A percentile compares a stretch with the other conserved stretches of the same genome.
phyloP scores from a whole-genome alignment of 768 basidiomycete genomes.

The Galerina marginata region DNA sequence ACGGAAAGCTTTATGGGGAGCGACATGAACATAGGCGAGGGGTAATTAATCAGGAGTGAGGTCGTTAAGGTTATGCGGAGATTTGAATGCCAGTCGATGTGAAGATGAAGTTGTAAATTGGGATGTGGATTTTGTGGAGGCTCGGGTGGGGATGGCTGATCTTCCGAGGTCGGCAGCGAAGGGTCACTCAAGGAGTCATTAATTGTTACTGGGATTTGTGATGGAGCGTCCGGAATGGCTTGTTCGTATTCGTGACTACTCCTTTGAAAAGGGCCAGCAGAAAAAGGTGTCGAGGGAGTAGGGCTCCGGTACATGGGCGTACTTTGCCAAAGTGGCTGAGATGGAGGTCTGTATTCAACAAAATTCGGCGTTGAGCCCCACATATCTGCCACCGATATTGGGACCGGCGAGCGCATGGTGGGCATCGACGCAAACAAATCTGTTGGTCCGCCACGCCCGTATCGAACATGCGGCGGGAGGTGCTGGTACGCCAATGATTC shows the following conservation, averaged over 20 bases:
- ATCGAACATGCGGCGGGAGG: constrained; percentile 75
- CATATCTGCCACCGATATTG: constrained; percentile 38
- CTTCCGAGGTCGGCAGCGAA: constrained; percentile 23
- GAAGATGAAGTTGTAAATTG: constrained; percentile 89
- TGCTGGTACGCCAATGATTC: constrained; percentile 69
- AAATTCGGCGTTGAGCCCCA: constrained; percentile 49
- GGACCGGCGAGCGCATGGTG: constrained; percentile 43
- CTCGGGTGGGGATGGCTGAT: constrained; percentile 20
- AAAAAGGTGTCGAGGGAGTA: constrained; percentile 34
- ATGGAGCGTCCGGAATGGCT: constrained; percentile 8
- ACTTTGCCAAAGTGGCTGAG: constrained; percentile 30
- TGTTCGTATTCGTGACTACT: constrained; percentile 23
- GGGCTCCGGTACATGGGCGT: constrained; percentile 33
- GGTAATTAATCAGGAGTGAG: constrained; percentile 95
- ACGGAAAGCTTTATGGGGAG: constrained; percentile 94
- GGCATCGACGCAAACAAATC: constrained; percentile 67
- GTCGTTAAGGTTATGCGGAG: constrained; percentile 89
- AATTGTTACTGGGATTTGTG: constrained; percentile 9
- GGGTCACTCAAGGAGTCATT: constrained; percentile 25
- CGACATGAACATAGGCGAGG: constrained; percentile 95
- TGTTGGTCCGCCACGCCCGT: constrained; percentile 58
- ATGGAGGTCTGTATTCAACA: constrained; percentile 35
- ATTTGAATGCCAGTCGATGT: constrained; percentile 86
- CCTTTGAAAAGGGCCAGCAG: constrained; percentile 25
- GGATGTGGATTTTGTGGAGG: constrained; percentile 49